Base-by-base conservation (phyloP, 345 rosid species). In the Abelmoschus esculentus region DNA sequence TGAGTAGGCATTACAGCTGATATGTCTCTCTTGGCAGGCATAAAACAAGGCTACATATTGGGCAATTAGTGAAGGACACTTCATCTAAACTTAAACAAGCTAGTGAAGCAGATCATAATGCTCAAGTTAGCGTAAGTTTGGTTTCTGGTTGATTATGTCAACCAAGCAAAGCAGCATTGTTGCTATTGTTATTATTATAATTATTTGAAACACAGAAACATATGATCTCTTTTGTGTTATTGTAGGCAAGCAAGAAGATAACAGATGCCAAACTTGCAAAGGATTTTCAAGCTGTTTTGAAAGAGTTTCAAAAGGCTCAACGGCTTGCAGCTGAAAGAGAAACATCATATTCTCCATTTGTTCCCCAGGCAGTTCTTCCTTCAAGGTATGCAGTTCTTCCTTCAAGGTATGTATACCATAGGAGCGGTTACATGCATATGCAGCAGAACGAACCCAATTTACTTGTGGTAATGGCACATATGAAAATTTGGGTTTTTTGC, bases 181-280 rank as follows among this genome's bases (percentile, higher is more conserved):
- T 61, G 5, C 36, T 36, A 7, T 53, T 69, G 3, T 60, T 12
- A 3, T 15, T 4, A 15, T 15, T 50, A 52, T 40, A 2, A 15
- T 15, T 50, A 52, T 40, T 40, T 36, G 40, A 36, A 36, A 36
- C 40, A 12, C 14, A 15, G 1, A 53, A 17, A 2, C 17, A 6
- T 53, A 12, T 46, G 52, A 55, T 34, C 58, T 15, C 60, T 13
- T 49, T 49, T 44, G 56, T 67, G 69, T 32, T 46, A 65, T 46
- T 84, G 68, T 80, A 90, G 96, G 86, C 86, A 65, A 86, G 81
- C 85, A 91, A 95, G 86, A 95, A 91, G 86, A 85, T 95, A 55
- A 87, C 96, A n/a, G 99, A 95, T 80, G 98, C 97, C 67, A 95
- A 95, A 82, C 97, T 96, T 74, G 99, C 99, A 14, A 96, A 92